These are phyloP conservation scores for Nicotiana knightiana DNA, from an alignment of 257 asterid genomes.

Conservation along the genomic window DNA sequence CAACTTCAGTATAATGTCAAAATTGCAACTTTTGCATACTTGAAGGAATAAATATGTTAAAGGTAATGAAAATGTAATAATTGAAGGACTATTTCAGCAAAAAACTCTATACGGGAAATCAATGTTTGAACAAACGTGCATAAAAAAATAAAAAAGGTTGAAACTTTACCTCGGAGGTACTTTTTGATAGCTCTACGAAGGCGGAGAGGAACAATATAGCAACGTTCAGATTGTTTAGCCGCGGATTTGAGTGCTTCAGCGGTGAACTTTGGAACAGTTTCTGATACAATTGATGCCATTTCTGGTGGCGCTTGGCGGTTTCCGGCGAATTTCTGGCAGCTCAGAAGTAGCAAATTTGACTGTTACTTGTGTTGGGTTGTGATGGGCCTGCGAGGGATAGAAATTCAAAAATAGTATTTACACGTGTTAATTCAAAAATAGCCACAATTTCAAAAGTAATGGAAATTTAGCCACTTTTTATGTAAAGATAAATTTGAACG, in stretches of 20 bases:
- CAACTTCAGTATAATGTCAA: too few relatives aligned
- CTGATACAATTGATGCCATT: slow-evolving; percentile 61
- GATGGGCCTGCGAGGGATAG: too few relatives aligned
- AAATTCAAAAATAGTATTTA: too few relatives aligned
- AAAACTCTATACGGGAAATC: background rate
- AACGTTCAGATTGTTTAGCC: slow-evolving; percentile 77
- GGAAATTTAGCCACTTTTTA: too few relatives aligned
- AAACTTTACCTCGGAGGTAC: slow-evolving; percentile 50
- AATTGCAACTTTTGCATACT: too few relatives aligned
- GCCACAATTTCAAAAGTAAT: too few relatives aligned
- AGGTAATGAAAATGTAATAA: too few relatives aligned
- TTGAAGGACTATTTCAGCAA: too few relatives aligned
- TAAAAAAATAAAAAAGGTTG: background rate
- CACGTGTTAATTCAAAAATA: too few relatives aligned
- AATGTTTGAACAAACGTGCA: background rate
- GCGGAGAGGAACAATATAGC: slow-evolving; percentile 61
- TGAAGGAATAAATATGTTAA: too few relatives aligned
- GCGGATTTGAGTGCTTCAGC: slow-evolving; percentile 81
- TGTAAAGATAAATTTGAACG: too few relatives aligned
- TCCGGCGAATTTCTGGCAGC: background rate
- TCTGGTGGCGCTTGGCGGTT: background rate
- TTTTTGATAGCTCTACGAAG: slow-evolving; percentile 79
- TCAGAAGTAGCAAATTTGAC: background rate
- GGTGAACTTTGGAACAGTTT: slow-evolving; percentile 68
- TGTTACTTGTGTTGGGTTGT: too few relatives aligned